Conservation (phyloP, 306 rosid species). For the Abrus pulchellus region DNA sequence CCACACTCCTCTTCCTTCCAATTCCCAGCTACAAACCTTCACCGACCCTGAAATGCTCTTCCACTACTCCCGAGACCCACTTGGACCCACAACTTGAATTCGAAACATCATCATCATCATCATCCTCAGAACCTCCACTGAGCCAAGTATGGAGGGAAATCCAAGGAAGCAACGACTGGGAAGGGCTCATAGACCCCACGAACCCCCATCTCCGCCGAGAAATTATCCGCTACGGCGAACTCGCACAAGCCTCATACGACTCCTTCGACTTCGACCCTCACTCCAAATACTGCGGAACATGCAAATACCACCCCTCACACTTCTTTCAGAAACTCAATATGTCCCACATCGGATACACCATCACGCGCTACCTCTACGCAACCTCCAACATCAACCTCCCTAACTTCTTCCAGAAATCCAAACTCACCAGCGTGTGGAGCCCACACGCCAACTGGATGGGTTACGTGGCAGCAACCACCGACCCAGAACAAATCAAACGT, state of each 20-base stretch:
- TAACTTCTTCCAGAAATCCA: slow-evolving; percentile 71
- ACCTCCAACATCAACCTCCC: slow-evolving; percentile 85
- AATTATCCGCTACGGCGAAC: slow-evolving; percentile 72
- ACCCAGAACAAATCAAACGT: slow-evolving; percentile 49
- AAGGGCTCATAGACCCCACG: slow-evolving; percentile 65
- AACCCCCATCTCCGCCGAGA: slow-evolving; percentile 63
- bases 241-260: slow-evolving; percentile 71
- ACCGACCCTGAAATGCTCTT: slow-evolving; percentile 33
- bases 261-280: slow-evolving; percentile 78
- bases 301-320: slow-evolving; percentile 63
- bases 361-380: slow-evolving; percentile 74
- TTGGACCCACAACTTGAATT: background rate
- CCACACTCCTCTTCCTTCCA: background rate
- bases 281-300: slow-evolving; percentile 77
- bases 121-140: slow-evolving; percentile 6
- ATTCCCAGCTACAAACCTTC: background rate
- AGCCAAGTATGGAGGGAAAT: slow-evolving; percentile 62
- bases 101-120: too few species aligned
- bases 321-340: slow-evolving; percentile 62
- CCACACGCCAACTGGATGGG: slow-evolving; percentile 88
- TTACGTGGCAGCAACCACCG: slow-evolving; percentile 60
- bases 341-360: slow-evolving; percentile 54
- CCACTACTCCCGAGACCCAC: slow-evolving; percentile 21
- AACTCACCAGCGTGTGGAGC: slow-evolving; percentile 65
- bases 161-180: slow-evolving; percentile 73